phyloP scores from a whole-genome alignment of 345 rosid species.

The Stellera chamaejasme region DNA sequence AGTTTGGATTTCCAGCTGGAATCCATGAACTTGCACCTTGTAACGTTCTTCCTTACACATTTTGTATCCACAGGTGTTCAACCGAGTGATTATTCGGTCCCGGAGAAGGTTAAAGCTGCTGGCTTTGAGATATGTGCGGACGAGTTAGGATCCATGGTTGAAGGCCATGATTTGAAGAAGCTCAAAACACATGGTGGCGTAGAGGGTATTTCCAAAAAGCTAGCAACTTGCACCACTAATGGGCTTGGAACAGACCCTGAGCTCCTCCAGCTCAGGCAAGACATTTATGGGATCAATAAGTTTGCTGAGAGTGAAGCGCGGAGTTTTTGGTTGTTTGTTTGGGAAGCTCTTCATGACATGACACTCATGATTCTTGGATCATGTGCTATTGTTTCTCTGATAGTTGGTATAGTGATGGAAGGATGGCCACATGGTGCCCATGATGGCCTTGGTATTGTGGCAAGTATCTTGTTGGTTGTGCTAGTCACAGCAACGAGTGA shows the following conservation, averaged over 20 bases:
- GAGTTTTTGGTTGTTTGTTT: slow-evolving; percentile 75
- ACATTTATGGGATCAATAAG: slow-evolving; percentile 68
- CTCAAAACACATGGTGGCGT: slow-evolving; percentile 72
- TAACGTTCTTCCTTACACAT: background rate
- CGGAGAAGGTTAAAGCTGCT: slow-evolving; percentile 74
- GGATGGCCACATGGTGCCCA: slow-evolving; percentile 96
- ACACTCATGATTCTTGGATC: slow-evolving; percentile 86
- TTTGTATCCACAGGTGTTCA: slow-evolving; percentile 40
- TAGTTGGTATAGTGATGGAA: slow-evolving; percentile 88
- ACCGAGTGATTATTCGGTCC: slow-evolving; percentile 69
- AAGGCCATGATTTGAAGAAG: slow-evolving; percentile 74
- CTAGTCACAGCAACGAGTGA: slow-evolving; percentile 84
- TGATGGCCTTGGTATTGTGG: slow-evolving; percentile 89
- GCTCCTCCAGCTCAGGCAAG: slow-evolving; percentile 46
- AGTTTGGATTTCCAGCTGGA: background rate
- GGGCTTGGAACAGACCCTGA: slow-evolving; percentile 42
- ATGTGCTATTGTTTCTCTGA: slow-evolving; percentile 77
- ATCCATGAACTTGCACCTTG: background rate
- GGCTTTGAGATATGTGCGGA: slow-evolving; percentile 81
- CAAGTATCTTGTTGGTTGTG: slow-evolving; percentile 80
- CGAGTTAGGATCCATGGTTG: slow-evolving; percentile 78
- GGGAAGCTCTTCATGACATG: slow-evolving; percentile 97
- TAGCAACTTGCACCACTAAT: slow-evolving; percentile 39
- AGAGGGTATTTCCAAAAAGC: slow-evolving; percentile 55
- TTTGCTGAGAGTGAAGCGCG: slow-evolving; percentile 62